Percentiles rank a stretch among this genome's conserved stretches.
Evolutionary conservation across 169 alveolate genomes (phyloP).

Genomic region (Fabrea salina): DNA sequence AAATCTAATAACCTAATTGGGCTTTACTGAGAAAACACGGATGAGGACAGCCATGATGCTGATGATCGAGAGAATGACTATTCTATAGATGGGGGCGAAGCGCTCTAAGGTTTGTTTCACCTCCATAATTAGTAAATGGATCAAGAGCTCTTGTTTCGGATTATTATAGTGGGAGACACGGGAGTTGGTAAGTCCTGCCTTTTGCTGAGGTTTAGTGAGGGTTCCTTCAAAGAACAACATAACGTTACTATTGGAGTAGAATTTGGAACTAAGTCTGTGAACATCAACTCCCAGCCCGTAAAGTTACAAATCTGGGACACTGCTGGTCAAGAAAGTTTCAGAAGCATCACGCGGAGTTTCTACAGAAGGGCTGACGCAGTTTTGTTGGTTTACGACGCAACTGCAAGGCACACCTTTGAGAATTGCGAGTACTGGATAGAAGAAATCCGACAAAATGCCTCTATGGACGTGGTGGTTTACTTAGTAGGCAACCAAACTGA

Average conservation of each 20-base stretch:
- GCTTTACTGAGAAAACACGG: conserved; percentile 24
- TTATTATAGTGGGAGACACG: conserved; percentile 57
- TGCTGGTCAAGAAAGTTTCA: conserved; percentile 94
- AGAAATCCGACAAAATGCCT: conserved; percentile 96
- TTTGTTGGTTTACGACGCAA: conserved; percentile 92
- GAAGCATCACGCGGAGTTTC: conserved; percentile 82
- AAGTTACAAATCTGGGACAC: conserved; percentile 91
- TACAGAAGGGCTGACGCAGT: conserved; percentile 97
- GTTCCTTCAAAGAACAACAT: conserved; percentile 42
- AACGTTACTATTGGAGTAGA: conserved; percentile 58
- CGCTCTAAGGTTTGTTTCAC: neutral
- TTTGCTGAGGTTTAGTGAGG: conserved; percentile 47
- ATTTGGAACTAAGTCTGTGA: conserved; percentile 36
- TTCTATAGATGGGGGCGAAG: conserved; percentile 54
- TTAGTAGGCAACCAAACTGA: conserved; percentile 99
- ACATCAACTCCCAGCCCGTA: neutral
- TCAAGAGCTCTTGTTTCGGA: conserved; percentile 35
- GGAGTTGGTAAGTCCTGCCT: conserved; percentile 57
- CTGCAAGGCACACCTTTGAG: conserved; percentile 87
- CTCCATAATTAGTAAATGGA: no score
- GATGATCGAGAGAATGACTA: conserved; percentile 42
- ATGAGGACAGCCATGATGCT: conserved; percentile 36
- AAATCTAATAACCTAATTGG: conserved; percentile 85
- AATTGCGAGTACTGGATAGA: conserved; percentile 92
- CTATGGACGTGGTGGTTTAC: conserved; percentile 96